Percentiles rank a stretch among this genome's conserved stretches.
Evolutionary conservation across 768 basidiomycete genomes (phyloP).

Genomic region (Pleurotus ostreatus): DNA sequence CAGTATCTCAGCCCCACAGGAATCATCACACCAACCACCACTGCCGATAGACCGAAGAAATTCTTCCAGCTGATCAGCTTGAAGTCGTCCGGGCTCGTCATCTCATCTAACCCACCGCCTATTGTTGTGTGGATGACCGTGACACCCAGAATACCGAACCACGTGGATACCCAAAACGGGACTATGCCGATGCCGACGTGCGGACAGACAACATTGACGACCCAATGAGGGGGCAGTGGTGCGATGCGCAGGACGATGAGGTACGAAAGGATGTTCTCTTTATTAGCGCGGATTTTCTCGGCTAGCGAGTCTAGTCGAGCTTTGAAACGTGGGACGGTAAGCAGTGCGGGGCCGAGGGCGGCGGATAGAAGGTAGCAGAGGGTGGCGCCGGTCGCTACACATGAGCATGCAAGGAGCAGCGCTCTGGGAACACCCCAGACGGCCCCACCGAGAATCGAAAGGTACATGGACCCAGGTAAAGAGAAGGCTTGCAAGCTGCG

Average conservation of each 20-base stretch:
- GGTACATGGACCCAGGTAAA: constrained; percentile 95
- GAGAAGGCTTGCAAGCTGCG: constrained; percentile 92
- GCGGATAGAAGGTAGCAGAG: constrained; percentile 92
- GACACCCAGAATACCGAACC: constrained; percentile 87
- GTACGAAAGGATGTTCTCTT: constrained; percentile 85
- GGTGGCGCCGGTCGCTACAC: constrained; percentile 86
- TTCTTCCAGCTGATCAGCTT: constrained; percentile 91
- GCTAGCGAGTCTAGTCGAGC: constrained; percentile 80
- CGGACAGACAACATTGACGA: constrained; percentile 88
- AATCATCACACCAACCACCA: constrained; percentile 89
- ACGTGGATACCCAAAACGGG: constrained; percentile 88
- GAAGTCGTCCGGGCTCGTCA: constrained; percentile 93
- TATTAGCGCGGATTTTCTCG: constrained; percentile 71
- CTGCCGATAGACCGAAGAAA: constrained; percentile 78
- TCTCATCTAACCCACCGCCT: constrained; percentile 87
- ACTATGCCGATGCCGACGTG: constrained; percentile 85
- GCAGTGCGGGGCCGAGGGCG: constrained; percentile 87
- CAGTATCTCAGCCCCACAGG: constrained; percentile 86
- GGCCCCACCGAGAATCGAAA: constrained; percentile 93
- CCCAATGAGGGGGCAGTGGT: constrained; percentile 95
- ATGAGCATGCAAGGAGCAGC: constrained; percentile 85
- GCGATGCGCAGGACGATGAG: constrained; percentile 93
- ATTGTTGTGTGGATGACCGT: constrained; percentile 95
- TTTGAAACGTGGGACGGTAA: constrained; percentile 83
- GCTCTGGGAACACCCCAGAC: constrained; percentile 90